Evolutionary conservation across 2,329 filamentous ascomycete genomes (phyloP).

Genomic region (Pyricularia pennisetigena): DNA sequence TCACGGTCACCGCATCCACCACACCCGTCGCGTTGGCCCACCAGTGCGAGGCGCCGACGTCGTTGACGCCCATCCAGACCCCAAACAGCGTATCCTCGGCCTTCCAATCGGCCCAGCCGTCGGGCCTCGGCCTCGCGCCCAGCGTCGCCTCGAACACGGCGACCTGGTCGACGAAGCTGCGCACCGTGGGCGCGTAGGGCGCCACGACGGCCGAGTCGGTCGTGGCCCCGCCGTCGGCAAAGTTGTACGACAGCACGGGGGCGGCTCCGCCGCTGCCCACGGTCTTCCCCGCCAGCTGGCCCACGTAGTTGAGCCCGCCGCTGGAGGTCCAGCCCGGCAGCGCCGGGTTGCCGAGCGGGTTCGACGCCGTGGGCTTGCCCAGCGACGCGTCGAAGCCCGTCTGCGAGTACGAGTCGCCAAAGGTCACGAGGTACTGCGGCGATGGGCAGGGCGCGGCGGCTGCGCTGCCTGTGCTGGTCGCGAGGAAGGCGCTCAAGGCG

Average conservation of each 20-base stretch:
- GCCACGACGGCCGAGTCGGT: slow-evolving; percentile 36
- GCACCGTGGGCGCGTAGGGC: slow-evolving; percentile 35
- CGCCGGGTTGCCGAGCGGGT: slow-evolving; percentile 51
- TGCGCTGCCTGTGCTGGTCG: neutral
- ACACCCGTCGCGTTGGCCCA: slow-evolving; percentile 25
- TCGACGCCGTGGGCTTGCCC: slow-evolving; percentile 36
- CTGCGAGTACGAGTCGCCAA: slow-evolving; percentile 16
- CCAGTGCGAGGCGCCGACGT: slow-evolving; percentile 37
- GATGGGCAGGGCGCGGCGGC: neutral
- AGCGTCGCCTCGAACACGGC: slow-evolving; percentile 25
- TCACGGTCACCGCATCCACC: slow-evolving; percentile 28
- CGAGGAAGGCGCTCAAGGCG: neutral
- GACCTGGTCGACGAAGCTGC: slow-evolving; percentile 43
- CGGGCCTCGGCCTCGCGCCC: slow-evolving; percentile 17
- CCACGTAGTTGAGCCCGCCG: slow-evolving; percentile 39
- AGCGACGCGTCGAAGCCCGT: slow-evolving; percentile 43
- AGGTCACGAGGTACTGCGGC: neutral
- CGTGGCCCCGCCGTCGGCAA: slow-evolving; percentile 40
- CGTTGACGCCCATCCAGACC: slow-evolving; percentile 45
- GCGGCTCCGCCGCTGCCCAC: slow-evolving; percentile 28
- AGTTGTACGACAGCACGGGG: slow-evolving; percentile 34
- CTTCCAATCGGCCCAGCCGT: slow-evolving; percentile 27
- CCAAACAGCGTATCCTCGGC: slow-evolving; percentile 33
- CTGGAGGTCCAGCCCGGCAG: slow-evolving; percentile 37
- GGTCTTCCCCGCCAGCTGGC: slow-evolving; percentile 23